Conservation (phyloP, 495 filamentous ascomycete species). For the Rhypophila decipiens region DNA sequence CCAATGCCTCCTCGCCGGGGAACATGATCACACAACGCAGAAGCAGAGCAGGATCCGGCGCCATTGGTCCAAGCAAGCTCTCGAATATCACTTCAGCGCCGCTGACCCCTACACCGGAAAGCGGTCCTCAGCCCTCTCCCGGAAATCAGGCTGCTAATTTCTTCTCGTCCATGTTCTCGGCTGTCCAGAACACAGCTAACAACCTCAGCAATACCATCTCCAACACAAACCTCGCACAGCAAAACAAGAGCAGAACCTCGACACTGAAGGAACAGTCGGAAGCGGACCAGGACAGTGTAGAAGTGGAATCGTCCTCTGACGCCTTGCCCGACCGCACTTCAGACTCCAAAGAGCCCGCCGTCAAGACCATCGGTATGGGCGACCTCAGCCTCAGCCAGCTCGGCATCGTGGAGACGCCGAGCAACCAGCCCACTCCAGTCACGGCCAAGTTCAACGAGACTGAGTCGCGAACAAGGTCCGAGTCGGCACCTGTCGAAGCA, state of each 20-base stretch:
- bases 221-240: conserved; percentile 46
- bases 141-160: conserved; percentile 54
- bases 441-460: conserved; percentile 37
- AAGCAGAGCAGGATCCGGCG: conserved; percentile 54
- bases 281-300: conserved; percentile 35
- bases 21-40: conserved; percentile 66
- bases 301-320: conserved; percentile 39
- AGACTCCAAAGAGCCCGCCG: conserved; percentile 62
- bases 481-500: conserved; percentile 38
- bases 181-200: conserved; percentile 90
- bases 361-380: conserved; percentile 85
- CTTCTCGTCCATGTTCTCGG: conserved; percentile 89
- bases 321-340: conserved; percentile 28
- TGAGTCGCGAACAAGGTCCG: conserved; percentile 33
- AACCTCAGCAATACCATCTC: conserved; percentile 72
- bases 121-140: conserved; percentile 32
- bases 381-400: conserved; percentile 83
- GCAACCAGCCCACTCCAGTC: conserved; percentile 33
- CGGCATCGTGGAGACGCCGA: conserved; percentile 54
- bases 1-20: conserved; percentile 40
- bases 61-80: conserved; percentile 77
- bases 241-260: conserved; percentile 34
- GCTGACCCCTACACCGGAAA: conserved; percentile 64
- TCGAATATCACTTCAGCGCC: conserved; percentile 70
- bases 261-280: conserved; percentile 23